Percentiles rank a stretch among this genome's conserved stretches.
Conservation (phyloP, 202 grass and related monocot species). For the Setaria viridis region DNA sequence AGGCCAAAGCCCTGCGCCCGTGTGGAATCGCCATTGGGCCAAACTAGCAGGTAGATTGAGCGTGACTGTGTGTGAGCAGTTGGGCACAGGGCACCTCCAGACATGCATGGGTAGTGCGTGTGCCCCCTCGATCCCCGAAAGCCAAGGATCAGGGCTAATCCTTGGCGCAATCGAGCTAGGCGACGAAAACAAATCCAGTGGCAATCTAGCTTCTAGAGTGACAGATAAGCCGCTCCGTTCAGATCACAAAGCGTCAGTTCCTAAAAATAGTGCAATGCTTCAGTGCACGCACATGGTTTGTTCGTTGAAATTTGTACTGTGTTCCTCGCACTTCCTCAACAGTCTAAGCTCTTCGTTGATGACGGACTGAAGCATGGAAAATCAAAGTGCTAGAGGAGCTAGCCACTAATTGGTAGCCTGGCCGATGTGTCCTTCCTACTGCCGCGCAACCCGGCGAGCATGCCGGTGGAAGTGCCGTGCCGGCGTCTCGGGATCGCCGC, state of each 20-base stretch:
- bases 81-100: not conserved
- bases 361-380: not conserved
- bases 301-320: not conserved
- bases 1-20: not conserved
- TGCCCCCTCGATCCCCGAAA: not conserved
- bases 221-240: not conserved
- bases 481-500: not conserved
- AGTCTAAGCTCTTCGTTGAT: not conserved
- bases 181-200: not conserved
- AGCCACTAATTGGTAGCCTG: not conserved
- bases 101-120: not conserved
- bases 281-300: not conserved
- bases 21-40: conserved; percentile 44
- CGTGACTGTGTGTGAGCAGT: not conserved
- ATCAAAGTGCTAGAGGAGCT: too few species aligned
- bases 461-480: conserved; percentile 1
- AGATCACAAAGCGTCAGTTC: not conserved
- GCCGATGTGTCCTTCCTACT: not conserved
- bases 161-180: not conserved
- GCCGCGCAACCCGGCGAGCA: not conserved
- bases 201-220: not conserved
- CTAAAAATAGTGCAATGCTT: not conserved
- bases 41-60: not conserved
- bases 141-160: not conserved
- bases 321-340: not conserved